Percentiles rank a stretch among this genome's conserved stretches.
Evolutionary conservation across 2,329 filamentous ascomycete genomes (phyloP).

Genomic region (Rutstroemia sp.): DNA sequence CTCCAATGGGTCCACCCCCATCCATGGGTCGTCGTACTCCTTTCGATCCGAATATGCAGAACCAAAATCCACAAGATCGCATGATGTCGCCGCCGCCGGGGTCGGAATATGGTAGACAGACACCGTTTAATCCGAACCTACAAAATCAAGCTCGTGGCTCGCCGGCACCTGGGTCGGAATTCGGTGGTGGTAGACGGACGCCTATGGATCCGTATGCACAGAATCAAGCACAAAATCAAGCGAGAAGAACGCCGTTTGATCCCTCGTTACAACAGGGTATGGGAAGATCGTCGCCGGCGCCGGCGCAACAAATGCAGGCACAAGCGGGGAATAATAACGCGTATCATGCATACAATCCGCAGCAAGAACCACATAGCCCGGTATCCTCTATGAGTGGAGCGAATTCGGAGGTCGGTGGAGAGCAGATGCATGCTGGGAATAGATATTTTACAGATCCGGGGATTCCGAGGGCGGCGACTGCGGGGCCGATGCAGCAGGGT

Average conservation of each 20-base stretch:
- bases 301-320: neutral
- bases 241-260: slow-evolving; percentile 1
- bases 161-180: neutral
- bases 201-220: neutral
- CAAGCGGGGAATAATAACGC: neutral
- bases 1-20: slow-evolving; percentile 19
- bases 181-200: neutral
- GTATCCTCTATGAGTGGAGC: neutral
- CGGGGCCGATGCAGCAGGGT: neutral
- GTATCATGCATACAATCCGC: neutral
- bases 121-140: neutral
- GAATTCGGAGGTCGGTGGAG: neutral
- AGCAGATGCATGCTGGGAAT: neutral
- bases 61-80: neutral
- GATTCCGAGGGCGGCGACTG: neutral
- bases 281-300: neutral
- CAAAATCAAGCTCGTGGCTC: neutral
- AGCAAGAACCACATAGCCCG: neutral
- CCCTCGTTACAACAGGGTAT: neutral
- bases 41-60: slow-evolving; percentile 16
- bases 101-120: slow-evolving; percentile 1
- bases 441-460: neutral
- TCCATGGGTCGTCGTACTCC: slow-evolving; percentile 23
- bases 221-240: neutral
- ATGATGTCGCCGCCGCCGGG: neutral